Conservation (phyloP, 768 basidiomycete species). For the Pleurotus salmoneostramineus region DNA sequence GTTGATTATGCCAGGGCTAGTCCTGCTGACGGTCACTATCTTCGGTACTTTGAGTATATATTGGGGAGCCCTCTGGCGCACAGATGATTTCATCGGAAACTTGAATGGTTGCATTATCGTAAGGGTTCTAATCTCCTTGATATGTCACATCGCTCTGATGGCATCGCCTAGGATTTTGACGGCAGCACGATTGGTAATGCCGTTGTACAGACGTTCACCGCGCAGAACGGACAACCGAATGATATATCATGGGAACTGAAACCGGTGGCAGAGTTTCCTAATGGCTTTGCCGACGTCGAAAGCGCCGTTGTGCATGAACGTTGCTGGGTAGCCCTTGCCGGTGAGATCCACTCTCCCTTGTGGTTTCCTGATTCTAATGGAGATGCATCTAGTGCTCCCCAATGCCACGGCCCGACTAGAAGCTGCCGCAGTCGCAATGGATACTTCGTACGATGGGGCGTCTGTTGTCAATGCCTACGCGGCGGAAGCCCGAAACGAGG, state of each 20-base stretch:
- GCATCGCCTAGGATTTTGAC: conserved; percentile 50
- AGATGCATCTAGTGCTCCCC: conserved; percentile 30
- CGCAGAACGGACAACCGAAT: conserved; percentile 11
- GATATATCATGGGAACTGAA: conserved; percentile 41
- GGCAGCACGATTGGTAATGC: conserved; percentile 45
- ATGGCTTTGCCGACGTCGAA: conserved; percentile 39
- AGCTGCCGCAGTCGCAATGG: conserved; percentile 29
- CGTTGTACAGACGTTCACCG: conserved; percentile 35
- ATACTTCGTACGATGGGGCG: conserved; percentile 44
- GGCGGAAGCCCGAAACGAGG: conserved; percentile 52
- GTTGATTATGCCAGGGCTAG: conserved; percentile 30
- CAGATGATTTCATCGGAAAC: conserved; percentile 26
- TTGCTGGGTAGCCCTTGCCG: conserved; percentile 51
- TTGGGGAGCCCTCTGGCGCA: conserved; percentile 51
- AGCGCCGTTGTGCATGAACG: conserved; percentile 42
- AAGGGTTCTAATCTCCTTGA: conserved; percentile 12
- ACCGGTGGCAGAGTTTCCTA: conserved; percentile 38
- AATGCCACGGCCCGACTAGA: conserved; percentile 33
- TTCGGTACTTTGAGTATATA: conserved; percentile 51
- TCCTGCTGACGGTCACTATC: conserved; percentile 37
- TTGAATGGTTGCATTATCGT: conserved; percentile 57
- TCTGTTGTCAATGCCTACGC: conserved; percentile 44
- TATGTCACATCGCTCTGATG: background rate
- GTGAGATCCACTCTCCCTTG: conserved; percentile 27
- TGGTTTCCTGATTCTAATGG: background rate